These are phyloP conservation scores for Colletotrichum gigasporum DNA, from an alignment of 2,329 filamentous ascomycete genomes.

Conservation along the genomic window DNA sequence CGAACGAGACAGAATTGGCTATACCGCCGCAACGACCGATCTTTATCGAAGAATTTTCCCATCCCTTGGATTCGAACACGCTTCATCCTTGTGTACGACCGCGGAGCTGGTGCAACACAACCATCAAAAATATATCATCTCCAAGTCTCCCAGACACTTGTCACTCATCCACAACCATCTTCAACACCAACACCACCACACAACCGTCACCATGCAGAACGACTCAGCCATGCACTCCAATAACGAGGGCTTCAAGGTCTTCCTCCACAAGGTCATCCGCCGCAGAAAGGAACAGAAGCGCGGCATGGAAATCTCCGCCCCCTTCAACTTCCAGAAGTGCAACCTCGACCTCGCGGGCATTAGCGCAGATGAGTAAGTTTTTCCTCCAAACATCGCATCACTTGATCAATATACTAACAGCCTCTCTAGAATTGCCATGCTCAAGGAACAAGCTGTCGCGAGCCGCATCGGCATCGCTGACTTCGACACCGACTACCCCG, in stretches of 20 bases:
- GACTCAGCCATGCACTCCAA: slow-evolving; percentile 41
- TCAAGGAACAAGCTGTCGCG: slow-evolving; percentile 62
- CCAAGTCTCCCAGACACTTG: background rate
- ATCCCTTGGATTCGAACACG: background rate
- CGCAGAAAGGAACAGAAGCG: slow-evolving; percentile 54
- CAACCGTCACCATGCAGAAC: slow-evolving; percentile 18
- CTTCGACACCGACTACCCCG: slow-evolving; percentile 28
- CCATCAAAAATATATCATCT: background rate
- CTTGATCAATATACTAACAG: slow-evolving; percentile 9
- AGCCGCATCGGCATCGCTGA: slow-evolving; percentile 57
- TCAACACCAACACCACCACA: background rate
- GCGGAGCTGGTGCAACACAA: background rate
- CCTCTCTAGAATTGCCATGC: slow-evolving; percentile 53
- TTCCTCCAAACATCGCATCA: background rate
- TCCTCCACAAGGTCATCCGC: slow-evolving; percentile 55
- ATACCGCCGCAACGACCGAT: background rate
- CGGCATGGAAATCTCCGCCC: slow-evolving; percentile 61
- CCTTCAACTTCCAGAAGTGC: slow-evolving; percentile 67
- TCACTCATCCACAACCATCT: background rate
- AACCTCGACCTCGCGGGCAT: slow-evolving; percentile 63
- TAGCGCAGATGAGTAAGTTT: slow-evolving; percentile 66
- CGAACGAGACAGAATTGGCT: background rate
- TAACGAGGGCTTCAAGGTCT: slow-evolving; percentile 53
- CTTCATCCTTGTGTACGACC: slow-evolving; percentile 9
- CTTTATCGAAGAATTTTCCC: background rate